Evolutionary conservation across 495 filamentous ascomycete genomes (phyloP), one percentile per base, ranked within the genome.

Genomic region (Letharia columbiana): DNA sequence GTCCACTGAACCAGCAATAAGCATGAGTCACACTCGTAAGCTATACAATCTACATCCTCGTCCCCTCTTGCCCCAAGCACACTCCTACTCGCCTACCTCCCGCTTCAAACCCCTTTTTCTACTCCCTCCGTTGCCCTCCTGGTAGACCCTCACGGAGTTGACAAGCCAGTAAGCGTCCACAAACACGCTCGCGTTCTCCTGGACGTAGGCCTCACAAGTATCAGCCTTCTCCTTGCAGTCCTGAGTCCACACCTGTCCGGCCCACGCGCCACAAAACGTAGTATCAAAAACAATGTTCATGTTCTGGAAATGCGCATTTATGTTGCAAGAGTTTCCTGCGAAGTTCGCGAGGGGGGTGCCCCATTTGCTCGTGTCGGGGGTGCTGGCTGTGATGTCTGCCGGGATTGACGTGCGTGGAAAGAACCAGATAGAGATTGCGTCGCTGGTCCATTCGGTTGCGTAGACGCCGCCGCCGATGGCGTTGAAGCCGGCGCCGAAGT

Each of bases 251-350:
- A 84, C 83, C 58, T 82, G 78, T 2, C 49, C 92, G 23, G 91
- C 91, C 90, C 90, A 96, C 67, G 91, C 86, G 47, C 93, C 93
- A 74, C 93, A 97, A 75, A 96, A 91, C 1, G 87, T 88, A 1
- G 85, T 89, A 76, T 98, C 84, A 73, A 96, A 87, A 62, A 95
- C 81, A 60, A 96, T 88, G 18, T 84, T 82, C 75, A 95, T 87
- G 49, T 87, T 72, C 67, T 78, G 79, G 79, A 98, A 96, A 63
- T 86, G 79, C 3, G 72, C 69, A 61, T 82, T 73, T 66, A 96
- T 86, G 67, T 89, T 74, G 75, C 93, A 96, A 42, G 23, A 28
- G 23, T 31, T 42, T 20, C 83, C 86, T 40, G 81, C 70, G 73
- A 96, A 66, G 71, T 79, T 76, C 6, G 88, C 89, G 40, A 83